These are phyloP conservation scores for Lactifluus hygrophoroides DNA, from an alignment of 768 basidiomycete species.

Conservation along the genomic window DNA sequence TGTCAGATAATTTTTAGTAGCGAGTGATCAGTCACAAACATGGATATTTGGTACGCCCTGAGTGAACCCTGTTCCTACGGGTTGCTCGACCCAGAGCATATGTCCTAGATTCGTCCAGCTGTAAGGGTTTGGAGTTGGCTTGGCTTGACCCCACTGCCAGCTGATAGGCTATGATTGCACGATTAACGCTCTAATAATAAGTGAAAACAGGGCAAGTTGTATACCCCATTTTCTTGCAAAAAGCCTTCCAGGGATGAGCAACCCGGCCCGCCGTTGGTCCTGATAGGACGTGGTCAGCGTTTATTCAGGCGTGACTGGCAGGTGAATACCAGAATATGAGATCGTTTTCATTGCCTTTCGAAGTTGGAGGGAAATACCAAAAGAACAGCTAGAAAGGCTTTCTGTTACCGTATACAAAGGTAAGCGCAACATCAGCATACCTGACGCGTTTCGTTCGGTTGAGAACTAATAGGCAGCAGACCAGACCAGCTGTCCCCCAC, in stretches of 20 bases:
- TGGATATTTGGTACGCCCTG: slow-evolving; percentile 15
- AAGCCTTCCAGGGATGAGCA: slow-evolving; percentile 19
- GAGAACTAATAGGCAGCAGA: slow-evolving; percentile 17
- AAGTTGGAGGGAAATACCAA: slow-evolving; percentile 18
- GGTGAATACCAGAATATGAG: slow-evolving; percentile 18
- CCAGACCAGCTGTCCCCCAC: slow-evolving; percentile 19
- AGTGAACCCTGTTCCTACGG: slow-evolving; percentile 20
- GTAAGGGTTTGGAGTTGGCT: slow-evolving; percentile 15
- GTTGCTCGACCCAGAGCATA: slow-evolving; percentile 21
- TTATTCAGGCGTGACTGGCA: background rate
- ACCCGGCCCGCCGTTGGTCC: slow-evolving; percentile 21
- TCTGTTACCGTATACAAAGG: background rate
- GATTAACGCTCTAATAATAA: background rate
- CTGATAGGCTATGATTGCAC: slow-evolving; percentile 11
- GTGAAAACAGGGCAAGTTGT: background rate
- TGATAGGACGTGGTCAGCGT: background rate
- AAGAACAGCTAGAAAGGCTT: slow-evolving; percentile 13
- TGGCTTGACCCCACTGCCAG: slow-evolving; percentile 20
- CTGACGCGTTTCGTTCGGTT: slow-evolving; percentile 16
- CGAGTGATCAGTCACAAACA: background rate
- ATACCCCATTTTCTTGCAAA: slow-evolving; percentile 21
- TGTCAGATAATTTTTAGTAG: background rate
- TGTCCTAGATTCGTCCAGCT: slow-evolving; percentile 21
- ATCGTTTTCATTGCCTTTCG: slow-evolving; percentile 14
- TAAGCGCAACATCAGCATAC: background rate